Conservation (phyloP, 345 rosid species). For the Murraya koenigii region DNA sequence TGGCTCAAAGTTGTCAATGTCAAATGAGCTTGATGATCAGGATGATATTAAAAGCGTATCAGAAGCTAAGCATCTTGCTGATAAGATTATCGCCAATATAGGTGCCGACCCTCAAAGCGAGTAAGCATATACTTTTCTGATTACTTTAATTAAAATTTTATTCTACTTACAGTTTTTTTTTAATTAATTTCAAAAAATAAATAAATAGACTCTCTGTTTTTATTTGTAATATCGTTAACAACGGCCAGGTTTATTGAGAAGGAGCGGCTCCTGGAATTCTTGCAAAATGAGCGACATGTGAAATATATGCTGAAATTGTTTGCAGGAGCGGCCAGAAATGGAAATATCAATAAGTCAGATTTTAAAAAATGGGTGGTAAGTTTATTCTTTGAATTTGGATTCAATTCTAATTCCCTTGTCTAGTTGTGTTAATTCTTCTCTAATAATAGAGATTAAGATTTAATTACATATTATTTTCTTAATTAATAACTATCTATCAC, state of each 20-base stretch:
- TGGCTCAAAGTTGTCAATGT: conserved; percentile 41
- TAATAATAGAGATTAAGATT: too few relatives aligned
- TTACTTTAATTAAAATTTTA: not conserved
- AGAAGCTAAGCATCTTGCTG: conserved; percentile 69
- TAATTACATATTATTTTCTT: too few relatives aligned
- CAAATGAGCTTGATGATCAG: conserved; percentile 21
- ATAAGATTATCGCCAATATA: conserved; percentile 52
- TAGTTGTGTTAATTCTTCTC: too few relatives aligned
- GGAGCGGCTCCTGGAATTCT: conserved; percentile 48
- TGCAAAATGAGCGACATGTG: conserved; percentile 2
- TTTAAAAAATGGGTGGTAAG: conserved; percentile 69
- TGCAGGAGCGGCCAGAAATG: conserved; percentile 48
- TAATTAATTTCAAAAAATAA: too few relatives aligned
- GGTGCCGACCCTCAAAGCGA: conserved; percentile 45
- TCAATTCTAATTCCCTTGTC: too few relatives aligned
- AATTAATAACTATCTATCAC: too few relatives aligned
- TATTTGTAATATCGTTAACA: not conserved
- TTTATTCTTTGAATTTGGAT: not conserved
- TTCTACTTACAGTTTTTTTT: not conserved
- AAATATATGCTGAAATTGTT: conserved; percentile 51
- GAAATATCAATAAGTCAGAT: conserved; percentile 55
- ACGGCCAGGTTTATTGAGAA: conserved; percentile 57
- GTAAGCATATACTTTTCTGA: conserved; percentile 29
- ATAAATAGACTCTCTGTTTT: too few relatives aligned
- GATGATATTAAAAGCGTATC: conserved; percentile 55